Base-by-base conservation (phyloP, 805 yeast genomes). In the Lachancea sp. region DNA sequence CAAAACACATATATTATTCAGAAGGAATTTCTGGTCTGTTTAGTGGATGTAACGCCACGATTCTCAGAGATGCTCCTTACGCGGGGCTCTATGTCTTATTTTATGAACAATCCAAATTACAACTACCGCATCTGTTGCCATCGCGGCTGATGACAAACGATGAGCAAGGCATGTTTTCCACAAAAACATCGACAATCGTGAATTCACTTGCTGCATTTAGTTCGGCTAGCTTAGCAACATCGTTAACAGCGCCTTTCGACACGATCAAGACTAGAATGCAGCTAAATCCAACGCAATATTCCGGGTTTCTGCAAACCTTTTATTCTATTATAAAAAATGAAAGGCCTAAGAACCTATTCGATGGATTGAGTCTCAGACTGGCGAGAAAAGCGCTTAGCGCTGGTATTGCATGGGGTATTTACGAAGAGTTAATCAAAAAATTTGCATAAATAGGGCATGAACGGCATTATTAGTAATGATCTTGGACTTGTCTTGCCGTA, bases 351-450 rank as follows among this genome's bases (percentile, higher is more conserved):
- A 74, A 79, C 34, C 66, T 92, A 39, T 89, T 92, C 59, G 81
- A 86, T 59, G 98, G 98, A 0, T 64, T 92, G 22, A 74, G 86
- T 29, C 69, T 92, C 50, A 70, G 98, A 48, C 69, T 92, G 36
- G 71, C 82, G 4, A 71, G 97, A 51, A 92, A 92, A 63, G 96
- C 90, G 0, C 60, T 85, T 35, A 83, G 95, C 61, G 90, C 97
- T 0, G 97, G 96, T 1, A 87, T 92, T 45, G 88, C 96, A 36
- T 92, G 98, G 98, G 86, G 96, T 44, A 80, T 92, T 18, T 92
- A 90, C 59, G 98, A 92, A 61, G 97, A 92, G 57, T 64, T 90
- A 40, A 74, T 90, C 29, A 70, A 68, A 52, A 47, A 48, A 25
- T 53, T 60, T 41, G 46, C 52, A 48, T 51, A 43, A 39, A 40